phyloP scores from a whole-genome alignment of 768 basidiomycete species.

The Infundibulicybe gibba region DNA sequence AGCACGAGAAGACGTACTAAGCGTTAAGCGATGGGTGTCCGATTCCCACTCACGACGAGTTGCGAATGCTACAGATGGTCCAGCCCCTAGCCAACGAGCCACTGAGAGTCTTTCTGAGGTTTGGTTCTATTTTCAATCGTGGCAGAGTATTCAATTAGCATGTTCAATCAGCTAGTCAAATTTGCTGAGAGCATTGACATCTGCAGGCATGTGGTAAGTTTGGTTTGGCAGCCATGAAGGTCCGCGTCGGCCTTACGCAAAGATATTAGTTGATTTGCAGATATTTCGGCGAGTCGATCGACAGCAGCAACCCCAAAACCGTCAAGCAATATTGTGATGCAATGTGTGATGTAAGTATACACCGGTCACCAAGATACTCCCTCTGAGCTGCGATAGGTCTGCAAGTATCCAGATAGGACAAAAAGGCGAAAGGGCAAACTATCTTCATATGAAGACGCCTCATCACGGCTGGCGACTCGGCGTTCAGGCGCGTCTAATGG shows the following conservation, averaged over 20 bases:
- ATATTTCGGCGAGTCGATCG: conserved; percentile 74
- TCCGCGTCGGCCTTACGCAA: not conserved
- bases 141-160: not conserved
- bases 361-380: not conserved
- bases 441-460: conserved; percentile 31
- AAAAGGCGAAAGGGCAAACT: conserved; percentile 45
- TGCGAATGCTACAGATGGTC: conserved; percentile 42
- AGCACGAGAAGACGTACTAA: conserved; percentile 76
- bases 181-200: conserved; percentile 55
- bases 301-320: conserved; percentile 38
- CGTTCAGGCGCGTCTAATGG: not conserved
- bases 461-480: conserved; percentile 10
- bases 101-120: conserved; percentile 63
- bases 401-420: conserved; percentile 74
- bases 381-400: conserved; percentile 44
- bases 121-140: conserved; percentile 12
- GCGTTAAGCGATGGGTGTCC: conserved; percentile 50
- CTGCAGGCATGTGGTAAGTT: conserved; percentile 72
- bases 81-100: conserved; percentile 65
- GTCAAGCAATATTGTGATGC: conserved; percentile 56
- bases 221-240: not conserved
- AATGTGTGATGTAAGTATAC: conserved; percentile 74
- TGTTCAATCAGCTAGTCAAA: conserved; percentile 25
- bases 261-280: conserved; percentile 61
- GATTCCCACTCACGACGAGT: conserved; percentile 42